These are phyloP conservation scores for Leptographium flavum DNA, from an alignment of 2,329 filamentous ascomycete genomes.

Conservation along the genomic window DNA sequence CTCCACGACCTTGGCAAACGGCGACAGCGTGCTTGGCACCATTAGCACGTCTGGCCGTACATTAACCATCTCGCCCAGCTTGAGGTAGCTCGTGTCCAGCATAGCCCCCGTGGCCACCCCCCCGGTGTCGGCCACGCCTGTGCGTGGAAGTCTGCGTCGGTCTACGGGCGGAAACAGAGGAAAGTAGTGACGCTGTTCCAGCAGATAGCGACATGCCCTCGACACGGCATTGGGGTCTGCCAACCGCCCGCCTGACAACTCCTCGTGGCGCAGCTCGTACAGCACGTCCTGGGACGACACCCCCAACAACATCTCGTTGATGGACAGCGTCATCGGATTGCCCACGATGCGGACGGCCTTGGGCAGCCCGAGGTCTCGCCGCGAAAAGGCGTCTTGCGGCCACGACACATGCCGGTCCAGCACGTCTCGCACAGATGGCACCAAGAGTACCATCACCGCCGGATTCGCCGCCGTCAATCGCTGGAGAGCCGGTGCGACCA, in stretches of 20 bases:
- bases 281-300: conserved; percentile 75
- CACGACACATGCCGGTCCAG: conserved; percentile 76
- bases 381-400: conserved; percentile 50
- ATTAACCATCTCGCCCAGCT: conserved; percentile 81
- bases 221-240: conserved; percentile 45
- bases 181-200: conserved; percentile 85
- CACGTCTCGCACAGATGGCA: conserved; percentile 71
- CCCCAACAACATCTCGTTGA: conserved; percentile 78
- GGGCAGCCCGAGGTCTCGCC: conserved; percentile 63
- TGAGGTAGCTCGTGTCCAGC: conserved; percentile 72
- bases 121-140: conserved; percentile 43
- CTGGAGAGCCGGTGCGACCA: conserved; percentile 61
- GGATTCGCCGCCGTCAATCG: conserved; percentile 58
- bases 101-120: conserved; percentile 56
- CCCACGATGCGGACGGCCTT: conserved; percentile 66
- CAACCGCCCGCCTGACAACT: conserved; percentile 43
- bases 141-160: conserved; percentile 50
- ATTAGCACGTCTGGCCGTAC: conserved; percentile 75
- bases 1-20: conserved; percentile 85
- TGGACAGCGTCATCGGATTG: conserved; percentile 76
- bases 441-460: conserved; percentile 63
- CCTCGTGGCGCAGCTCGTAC: conserved; percentile 65
- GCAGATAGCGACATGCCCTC: conserved; percentile 59
- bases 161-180: conserved; percentile 75
- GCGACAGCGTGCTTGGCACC: conserved; percentile 66